These are phyloP conservation scores for Clarireedia sp. DNA, from an alignment of 2,329 filamentous ascomycete genomes.

Conservation along the genomic window DNA sequence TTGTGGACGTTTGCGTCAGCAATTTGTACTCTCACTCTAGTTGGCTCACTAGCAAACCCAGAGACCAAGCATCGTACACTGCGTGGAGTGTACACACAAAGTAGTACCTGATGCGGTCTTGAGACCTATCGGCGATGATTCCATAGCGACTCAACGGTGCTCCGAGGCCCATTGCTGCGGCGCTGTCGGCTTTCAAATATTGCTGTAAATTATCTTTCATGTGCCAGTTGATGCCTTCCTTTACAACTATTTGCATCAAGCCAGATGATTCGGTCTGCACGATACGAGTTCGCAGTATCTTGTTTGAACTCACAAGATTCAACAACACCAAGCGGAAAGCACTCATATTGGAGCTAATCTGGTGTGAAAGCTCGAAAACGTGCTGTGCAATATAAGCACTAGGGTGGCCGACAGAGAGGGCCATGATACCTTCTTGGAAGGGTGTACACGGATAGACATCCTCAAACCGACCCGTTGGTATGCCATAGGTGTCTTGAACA, in stretches of 20 bases:
- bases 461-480: constrained; percentile 17
- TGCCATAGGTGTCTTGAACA: constrained; percentile 14
- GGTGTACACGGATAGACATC: constrained; percentile 33
- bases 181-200: constrained; percentile 5
- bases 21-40: constrained; percentile 12
- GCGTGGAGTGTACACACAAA: constrained; percentile 49
- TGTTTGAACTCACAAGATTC: background rate
- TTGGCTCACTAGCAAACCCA: constrained; percentile 29
- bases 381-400: constrained; percentile 31
- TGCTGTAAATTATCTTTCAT: constrained; percentile 14
- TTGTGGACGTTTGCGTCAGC: constrained; percentile 18
- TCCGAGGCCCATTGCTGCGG: background rate
- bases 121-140: constrained; percentile 7
- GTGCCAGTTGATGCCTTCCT: constrained; percentile 12
- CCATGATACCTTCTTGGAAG: constrained; percentile 32
- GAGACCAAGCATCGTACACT: constrained; percentile 49
- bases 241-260: constrained; percentile 14
- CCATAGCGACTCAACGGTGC: background rate
- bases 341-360: constrained; percentile 13
- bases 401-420: constrained; percentile 26
- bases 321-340: constrained; percentile 15
- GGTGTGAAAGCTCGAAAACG: constrained; percentile 13
- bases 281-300: constrained; percentile 19
- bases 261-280: constrained; percentile 22
- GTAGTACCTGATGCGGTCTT: constrained; percentile 17